Evolutionary conservation across 352 stramenopile genomes (phyloP).

Genomic region (Blastocystis hominis): DNA sequence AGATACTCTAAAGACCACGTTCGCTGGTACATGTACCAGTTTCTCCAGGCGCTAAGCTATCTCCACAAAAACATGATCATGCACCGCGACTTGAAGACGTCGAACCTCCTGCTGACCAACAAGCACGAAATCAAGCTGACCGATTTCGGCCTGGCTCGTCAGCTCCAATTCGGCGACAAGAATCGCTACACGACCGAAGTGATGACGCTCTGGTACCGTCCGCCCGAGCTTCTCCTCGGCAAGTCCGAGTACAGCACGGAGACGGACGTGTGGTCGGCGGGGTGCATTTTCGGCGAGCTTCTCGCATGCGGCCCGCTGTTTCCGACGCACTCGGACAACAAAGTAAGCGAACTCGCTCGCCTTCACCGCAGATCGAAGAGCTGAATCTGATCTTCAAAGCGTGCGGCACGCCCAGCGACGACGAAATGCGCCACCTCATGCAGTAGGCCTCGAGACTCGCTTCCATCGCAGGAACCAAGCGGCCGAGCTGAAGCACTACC

Average conservation of each 20-base stretch:
- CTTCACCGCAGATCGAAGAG: slow-evolving; percentile 3
- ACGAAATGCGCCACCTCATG: neutral
- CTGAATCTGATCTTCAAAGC: slow-evolving; percentile 18
- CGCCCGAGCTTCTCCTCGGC: slow-evolving; percentile 37
- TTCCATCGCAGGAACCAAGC: neutral
- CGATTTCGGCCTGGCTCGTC: slow-evolving; percentile 43
- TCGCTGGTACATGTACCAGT: slow-evolving; percentile 51
- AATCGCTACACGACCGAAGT: slow-evolving; percentile 26
- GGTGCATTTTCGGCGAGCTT: slow-evolving; percentile 76
- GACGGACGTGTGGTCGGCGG: slow-evolving; percentile 80
- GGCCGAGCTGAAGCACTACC: neutral
- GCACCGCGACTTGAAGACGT: slow-evolving; percentile 55
- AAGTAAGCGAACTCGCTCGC: neutral
- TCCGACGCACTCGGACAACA: slow-evolving; percentile 16
- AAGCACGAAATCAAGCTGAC: slow-evolving; percentile 36
- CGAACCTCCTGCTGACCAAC: slow-evolving; percentile 64
- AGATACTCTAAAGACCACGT: slow-evolving; percentile 45
- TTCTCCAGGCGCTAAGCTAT: slow-evolving; percentile 36
- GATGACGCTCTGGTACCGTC: slow-evolving; percentile 57
- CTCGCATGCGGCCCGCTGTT: slow-evolving; percentile 17
- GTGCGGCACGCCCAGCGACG: neutral
- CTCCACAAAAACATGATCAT: slow-evolving; percentile 53
- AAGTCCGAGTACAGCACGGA: slow-evolving; percentile 59
- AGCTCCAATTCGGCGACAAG: slow-evolving; percentile 61
- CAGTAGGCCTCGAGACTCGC: neutral